Evolutionary conservation across 129 eudicot species (phyloP).

Genomic region (Mikania micrantha): DNA sequence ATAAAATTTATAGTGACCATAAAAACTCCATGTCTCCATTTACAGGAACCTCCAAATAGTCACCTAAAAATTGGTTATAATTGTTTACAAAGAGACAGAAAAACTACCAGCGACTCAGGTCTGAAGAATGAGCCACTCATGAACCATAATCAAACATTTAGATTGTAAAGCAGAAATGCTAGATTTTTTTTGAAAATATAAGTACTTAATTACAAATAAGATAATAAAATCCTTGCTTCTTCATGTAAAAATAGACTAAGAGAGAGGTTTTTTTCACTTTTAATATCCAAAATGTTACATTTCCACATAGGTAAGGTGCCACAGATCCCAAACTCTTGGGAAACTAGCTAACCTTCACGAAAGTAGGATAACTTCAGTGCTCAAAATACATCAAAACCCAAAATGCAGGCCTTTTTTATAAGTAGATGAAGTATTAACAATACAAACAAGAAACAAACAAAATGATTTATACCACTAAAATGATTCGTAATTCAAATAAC

Average conservation of each 20-base stretch:
- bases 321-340: background rate
- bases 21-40: too few relatives aligned
- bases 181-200: background rate
- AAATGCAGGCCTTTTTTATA: background rate
- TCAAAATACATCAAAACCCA: slow-evolving; percentile 4
- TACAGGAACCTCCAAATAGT: too few relatives aligned
- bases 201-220: background rate
- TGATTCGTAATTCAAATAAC: background rate
- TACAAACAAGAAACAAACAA: background rate
- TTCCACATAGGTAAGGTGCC: background rate
- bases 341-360: background rate
- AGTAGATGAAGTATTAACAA: background rate
- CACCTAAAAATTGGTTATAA: background rate
- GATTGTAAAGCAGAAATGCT: background rate
- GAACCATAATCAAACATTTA: background rate
- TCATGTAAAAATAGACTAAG: slow-evolving; percentile 3
- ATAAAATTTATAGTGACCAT: too few relatives aligned
- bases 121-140: background rate
- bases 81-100: background rate
- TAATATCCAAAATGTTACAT: background rate
- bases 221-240: background rate
- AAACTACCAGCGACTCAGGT: background rate
- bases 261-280: background rate
- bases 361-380: slow-evolving; percentile 6
- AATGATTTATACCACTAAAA: background rate